Base-by-base conservation (phyloP, 805 yeast species). In the Candida berthetii region DNA sequence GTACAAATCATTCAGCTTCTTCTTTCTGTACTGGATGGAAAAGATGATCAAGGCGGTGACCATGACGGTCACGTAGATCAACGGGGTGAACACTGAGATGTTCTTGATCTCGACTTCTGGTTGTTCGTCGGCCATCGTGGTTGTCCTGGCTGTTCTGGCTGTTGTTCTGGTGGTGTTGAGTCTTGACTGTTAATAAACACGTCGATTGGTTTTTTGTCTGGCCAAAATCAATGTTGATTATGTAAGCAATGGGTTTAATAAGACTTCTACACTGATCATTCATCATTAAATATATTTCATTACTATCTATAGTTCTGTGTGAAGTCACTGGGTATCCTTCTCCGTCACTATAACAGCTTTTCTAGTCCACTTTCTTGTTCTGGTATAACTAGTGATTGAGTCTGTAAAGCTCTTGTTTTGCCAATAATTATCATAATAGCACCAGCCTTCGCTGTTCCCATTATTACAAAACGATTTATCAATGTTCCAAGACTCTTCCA, bases 21-120 rank as follows among this genome's bases (percentile, higher is more conserved):
- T 76, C 54, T 75, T 75, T 52, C 91, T 75, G 60, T 89, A 85
- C 41, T 72, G 67, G 35, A 80, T 70, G 17, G 95, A 78, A 58
- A 90, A 90, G 7, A 80, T 64, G 27, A 80, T 65, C 44, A 90
- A 70, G 2, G 90, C 78, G 3, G 84, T 56, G 35, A 87, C 57
- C 47, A 90, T 61, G 25, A 88, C 74, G 4, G 74, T 80, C 42
- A 87, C 80, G 59, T 90, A 90, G 32, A 85, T 63, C 39, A 90
- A 57, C 17, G 96, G 96, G 7, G 93, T 85, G 54, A 68, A 71
- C 22, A 81, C 71, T 5, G 85, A 77, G 42, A 80, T 51, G 37
- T 49, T 44, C n/a, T 40, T 41, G 11, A 43, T 22, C 38, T 24
- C 36, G 4, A 28, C 25, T 15, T 18, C 27, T 16, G 40, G 35